phyloP scores from a whole-genome alignment of 345 rosid species.

The Eucalyptus decipiens region DNA sequence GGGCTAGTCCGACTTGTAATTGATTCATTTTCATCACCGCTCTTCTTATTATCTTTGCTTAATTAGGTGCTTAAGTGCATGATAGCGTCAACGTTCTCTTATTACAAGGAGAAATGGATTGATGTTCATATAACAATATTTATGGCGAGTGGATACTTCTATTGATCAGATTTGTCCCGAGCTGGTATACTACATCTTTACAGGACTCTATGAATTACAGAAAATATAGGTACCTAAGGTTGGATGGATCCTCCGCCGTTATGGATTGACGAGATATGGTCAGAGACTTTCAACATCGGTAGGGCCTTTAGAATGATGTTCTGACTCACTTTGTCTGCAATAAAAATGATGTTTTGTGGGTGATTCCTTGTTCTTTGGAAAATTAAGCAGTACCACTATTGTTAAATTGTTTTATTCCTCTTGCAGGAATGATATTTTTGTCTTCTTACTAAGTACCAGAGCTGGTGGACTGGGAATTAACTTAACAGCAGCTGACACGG shows the following conservation, averaged over 20 bases:
- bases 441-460: constrained; percentile 96
- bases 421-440: constrained; percentile 95
- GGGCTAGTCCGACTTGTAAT: not conserved
- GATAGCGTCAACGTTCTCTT: not conserved
- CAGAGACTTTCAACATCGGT: constrained; percentile 88
- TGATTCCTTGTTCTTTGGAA: not conserved
- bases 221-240: constrained; percentile 92
- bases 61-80: not conserved
- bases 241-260: constrained; percentile 98
- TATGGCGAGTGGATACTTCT: not conserved
- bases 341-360: not conserved
- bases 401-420: not conserved
- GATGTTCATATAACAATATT: not conserved
- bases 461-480: constrained; percentile 99
- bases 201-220: constrained; percentile 91
- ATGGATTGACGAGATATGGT: constrained; percentile 99
- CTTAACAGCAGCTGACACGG: constrained; percentile 99
- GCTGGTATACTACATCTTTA: not conserved
- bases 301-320: constrained; percentile 1
- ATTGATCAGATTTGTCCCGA: not conserved
- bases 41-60: not conserved
- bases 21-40: not conserved
- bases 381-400: not conserved
- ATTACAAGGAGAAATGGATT: not conserved
- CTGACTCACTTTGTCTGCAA: not conserved